These are phyloP conservation scores for Kandelia obovata DNA, from an alignment of 345 rosid genomes.

Conservation along the genomic window DNA sequence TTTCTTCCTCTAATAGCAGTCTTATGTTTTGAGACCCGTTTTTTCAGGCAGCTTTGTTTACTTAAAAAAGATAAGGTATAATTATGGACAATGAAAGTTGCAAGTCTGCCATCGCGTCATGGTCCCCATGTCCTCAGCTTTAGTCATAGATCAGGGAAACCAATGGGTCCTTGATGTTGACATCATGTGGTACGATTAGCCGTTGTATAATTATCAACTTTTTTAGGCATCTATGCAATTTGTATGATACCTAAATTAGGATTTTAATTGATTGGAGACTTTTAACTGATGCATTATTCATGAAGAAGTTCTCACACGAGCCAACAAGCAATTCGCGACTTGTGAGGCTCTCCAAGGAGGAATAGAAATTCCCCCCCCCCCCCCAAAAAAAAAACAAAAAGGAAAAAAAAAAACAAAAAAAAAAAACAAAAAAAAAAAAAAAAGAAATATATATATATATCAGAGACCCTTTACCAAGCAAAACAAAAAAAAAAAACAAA, in stretches of 20 bases:
- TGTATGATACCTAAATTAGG: slow-evolving; percentile 17
- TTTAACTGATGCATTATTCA: slow-evolving; percentile 13
- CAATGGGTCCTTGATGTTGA: slow-evolving; percentile 22
- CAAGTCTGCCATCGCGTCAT: slow-evolving; percentile 4
- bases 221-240: slow-evolving; percentile 11
- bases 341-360: too few species aligned
- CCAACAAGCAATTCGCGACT: slow-evolving; percentile 1
- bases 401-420: too few species aligned
- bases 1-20: not conserved
- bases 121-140: not conserved
- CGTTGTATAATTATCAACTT: slow-evolving; percentile 8
- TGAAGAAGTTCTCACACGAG: not conserved
- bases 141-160: not conserved
- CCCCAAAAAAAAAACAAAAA: too few species aligned
- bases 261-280: slow-evolving; percentile 25
- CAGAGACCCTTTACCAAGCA: too few species aligned
- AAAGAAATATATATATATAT: too few species aligned
- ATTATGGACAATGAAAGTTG: slow-evolving; percentile 1
- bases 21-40: slow-evolving; percentile 9
- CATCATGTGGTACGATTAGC: slow-evolving; percentile 15
- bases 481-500: too few species aligned
- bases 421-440: too few species aligned
- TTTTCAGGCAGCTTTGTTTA: not conserved
- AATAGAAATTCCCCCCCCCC: too few species aligned
- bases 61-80: slow-evolving; percentile 4